Evolutionary conservation across 805 yeast species (phyloP), one percentile per base, ranked within the genome.

Genomic region (Candida methanosorbosa): DNA sequence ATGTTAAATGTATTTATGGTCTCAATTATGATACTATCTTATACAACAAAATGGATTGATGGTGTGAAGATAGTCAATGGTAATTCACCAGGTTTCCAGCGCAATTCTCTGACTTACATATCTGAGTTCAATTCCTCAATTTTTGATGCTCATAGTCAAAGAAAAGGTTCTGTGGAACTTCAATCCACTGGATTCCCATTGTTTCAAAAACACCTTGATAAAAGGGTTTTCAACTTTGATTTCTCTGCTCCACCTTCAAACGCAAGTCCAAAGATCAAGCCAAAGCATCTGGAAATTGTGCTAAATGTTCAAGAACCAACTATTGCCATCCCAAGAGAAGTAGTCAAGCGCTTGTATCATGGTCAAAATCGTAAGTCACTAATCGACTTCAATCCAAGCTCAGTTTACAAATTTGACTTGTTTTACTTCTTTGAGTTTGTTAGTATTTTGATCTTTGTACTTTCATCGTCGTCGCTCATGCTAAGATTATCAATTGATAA

Each of bases 371-470:
- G 29, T 23, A 32, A 17, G 6, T 34, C 39, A 21, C 18, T 27
- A 3, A 42, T 59, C 24, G 42, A 43, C 15, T 41, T 49, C 20
- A 45, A 49, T 15, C 30, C 53, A 18, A 44, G 46, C 18, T 49
- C 59, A 1, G 49, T 59, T n/a, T 64, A 63, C 50, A 57, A 60
- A 35, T 66, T 70, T 48, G 76, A 75, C 46, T 45, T 61, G 14
- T 64, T 69, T 23, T 78, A 71, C 44, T 57, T 72, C 18, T 44
- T 79, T 34, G 90, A 81, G 50, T 70, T 78, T 41, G 41, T 66
- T 2, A 58, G 77, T 5, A 61, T 74, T 11, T 39, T 78, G 18
- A 43, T 68, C 1, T 72, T 81, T 42, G 62, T 76, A 18, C 41
- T 71, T 11, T 73, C 81, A 1, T 48, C 70, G 13, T 59, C 76